Percentiles rank a stretch among this genome's conserved stretches.
phyloP scores from a whole-genome alignment of 345 rosid genomes.

The Leavenworthia alabamica region DNA sequence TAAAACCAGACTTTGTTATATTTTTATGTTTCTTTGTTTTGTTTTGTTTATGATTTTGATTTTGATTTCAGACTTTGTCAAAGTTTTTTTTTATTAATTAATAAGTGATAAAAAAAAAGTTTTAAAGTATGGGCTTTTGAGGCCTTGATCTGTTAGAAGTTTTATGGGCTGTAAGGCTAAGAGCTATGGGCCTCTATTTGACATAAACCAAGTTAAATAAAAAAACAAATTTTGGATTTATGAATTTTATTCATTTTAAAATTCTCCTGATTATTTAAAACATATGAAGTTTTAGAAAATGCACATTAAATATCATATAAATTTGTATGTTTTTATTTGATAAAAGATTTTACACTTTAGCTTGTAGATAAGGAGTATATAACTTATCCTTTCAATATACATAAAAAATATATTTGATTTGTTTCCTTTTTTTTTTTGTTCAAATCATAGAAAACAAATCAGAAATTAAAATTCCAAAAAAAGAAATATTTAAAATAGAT shows the following conservation, averaged over 20 bases:
- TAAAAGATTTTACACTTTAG: no score
- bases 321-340: no score
- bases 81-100: background rate
- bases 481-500: background rate
- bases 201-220: background rate
- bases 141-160: background rate
- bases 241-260: background rate
- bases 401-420: background rate
- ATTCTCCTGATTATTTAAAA: background rate
- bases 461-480: background rate
- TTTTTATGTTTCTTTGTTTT: background rate
- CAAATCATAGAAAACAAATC: background rate
- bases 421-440: background rate
- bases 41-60: no score
- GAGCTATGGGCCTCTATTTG: background rate
- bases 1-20: conserved; percentile 13
- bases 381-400: no score
- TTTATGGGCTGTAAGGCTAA: background rate
- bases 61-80: background rate
- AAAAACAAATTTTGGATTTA: background rate
- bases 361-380: no score
- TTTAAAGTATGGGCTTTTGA: background rate
- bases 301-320: no score
- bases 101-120: background rate
- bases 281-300: no score